Base-by-base conservation (phyloP, 192 early-diverging fungal species). In the Coemansia sp. region DNA sequence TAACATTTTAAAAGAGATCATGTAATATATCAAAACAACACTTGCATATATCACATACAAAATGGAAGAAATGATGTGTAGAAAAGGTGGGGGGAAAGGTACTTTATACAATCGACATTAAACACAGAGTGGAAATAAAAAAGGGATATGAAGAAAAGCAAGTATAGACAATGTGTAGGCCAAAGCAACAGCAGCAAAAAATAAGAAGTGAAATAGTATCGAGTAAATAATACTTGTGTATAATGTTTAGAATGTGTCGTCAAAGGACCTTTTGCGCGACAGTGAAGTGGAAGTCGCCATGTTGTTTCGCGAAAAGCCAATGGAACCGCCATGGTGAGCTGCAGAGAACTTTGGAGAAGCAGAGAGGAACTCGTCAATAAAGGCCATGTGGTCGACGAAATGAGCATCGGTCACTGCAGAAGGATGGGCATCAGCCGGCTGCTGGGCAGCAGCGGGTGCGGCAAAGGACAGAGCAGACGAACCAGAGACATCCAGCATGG, bases 321-420 rank as follows among this genome's bases (percentile, higher is more conserved):
- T 18, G 57, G 26, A 17, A 23, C 26, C 3, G 32, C 25, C 25
- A 46, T 35, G 2, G 51, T n/a, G 25, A 0, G 48, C 33, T 17
- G 50, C 4, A n/a, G 69, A 43, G 19, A 64, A 61, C n/a, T 30
- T 49, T 5, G 70, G 64, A 14, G 69, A 64, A 0, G 71, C 39
- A 17, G 67, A 51, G 10, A 74, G 53, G n/a, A n/a, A n/a, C 38
- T 74, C 71, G 41, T 74, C 71, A 15, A 74, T 74, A 37, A 67
- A 74, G 10, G 64, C 19, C 44, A 56, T 59, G 5, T 64, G 71
- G 23, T 74, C 71, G 32, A 74, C 71, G 14, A 73, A 53, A 45
- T 58, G n/a, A n/a, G n/a, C 30, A 32, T 32, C 30, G 5, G 30
- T 11, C 11, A 11, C 30, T 32, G 30, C 11, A 8, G 30, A 32